Conservation (phyloP, 352 stramenopile genomes). For the Globisporangium cystogenes region DNA sequence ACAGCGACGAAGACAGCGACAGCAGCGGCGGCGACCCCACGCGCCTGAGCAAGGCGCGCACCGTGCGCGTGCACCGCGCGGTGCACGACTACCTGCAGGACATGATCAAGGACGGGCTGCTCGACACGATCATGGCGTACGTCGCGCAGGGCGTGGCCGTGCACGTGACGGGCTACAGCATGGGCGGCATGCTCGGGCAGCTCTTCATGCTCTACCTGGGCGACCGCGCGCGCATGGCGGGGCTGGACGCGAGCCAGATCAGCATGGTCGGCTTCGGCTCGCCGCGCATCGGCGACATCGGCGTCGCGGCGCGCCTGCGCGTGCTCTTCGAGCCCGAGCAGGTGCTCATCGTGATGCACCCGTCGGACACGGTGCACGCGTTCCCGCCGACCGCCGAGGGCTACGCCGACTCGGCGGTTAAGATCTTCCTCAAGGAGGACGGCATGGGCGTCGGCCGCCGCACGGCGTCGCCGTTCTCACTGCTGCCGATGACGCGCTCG, state of each 20-base stretch:
- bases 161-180: slow-evolving; percentile 83
- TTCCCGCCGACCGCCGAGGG: slow-evolving; percentile 79
- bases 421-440: slow-evolving; percentile 79
- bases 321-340: slow-evolving; percentile 77
- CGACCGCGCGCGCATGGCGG: slow-evolving; percentile 70
- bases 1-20: slow-evolving; percentile 48
- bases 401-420: slow-evolving; percentile 73
- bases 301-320: slow-evolving; percentile 66
- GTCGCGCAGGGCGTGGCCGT: slow-evolving; percentile 64
- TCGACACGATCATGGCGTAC: slow-evolving; percentile 72
- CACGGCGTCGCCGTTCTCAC: slow-evolving; percentile 60
- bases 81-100: slow-evolving; percentile 83
- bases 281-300: slow-evolving; percentile 69
- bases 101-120: slow-evolving; percentile 73
- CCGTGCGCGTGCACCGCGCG: slow-evolving; percentile 70
- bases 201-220: slow-evolving; percentile 76
- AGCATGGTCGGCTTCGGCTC: slow-evolving; percentile 84
- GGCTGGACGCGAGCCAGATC: slow-evolving; percentile 70
- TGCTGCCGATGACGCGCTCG: slow-evolving; percentile 68
- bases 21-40: slow-evolving; percentile 43
- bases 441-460: slow-evolving; percentile 61
- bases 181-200: slow-evolving; percentile 79
- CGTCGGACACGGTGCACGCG: slow-evolving; percentile 73
- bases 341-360: slow-evolving; percentile 81
- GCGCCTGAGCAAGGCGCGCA: slow-evolving; percentile 42